phyloP scores from a whole-genome alignment of 331 rosid genomes.

The Malus hybrid region DNA sequence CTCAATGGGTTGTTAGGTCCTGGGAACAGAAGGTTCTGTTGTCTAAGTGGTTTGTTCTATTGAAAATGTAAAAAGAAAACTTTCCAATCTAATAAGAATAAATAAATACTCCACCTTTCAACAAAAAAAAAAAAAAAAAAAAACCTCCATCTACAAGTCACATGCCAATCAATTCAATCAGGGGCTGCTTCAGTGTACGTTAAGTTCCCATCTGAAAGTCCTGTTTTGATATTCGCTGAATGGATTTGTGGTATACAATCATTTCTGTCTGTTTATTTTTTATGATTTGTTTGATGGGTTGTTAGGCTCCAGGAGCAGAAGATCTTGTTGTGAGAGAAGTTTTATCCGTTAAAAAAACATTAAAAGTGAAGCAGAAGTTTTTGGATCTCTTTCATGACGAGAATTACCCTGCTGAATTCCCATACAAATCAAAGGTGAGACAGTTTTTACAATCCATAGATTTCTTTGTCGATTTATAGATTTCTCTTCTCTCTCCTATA shows the following conservation, averaged over 20 bases:
- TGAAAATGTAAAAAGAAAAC: background rate
- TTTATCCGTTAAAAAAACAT: constrained; percentile 35
- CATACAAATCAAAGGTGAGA: constrained; percentile 49
- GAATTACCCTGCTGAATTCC: constrained; percentile 53
- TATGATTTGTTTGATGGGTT: background rate
- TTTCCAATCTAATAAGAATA: background rate
- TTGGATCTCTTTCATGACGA: constrained; percentile 31
- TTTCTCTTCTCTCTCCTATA: background rate
- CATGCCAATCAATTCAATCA: background rate
- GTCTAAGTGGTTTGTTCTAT: background rate
- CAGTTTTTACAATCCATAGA: background rate
- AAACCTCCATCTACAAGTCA: background rate
- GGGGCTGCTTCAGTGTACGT: background rate
- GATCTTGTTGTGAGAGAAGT: constrained; percentile 51
- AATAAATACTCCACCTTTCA: background rate
- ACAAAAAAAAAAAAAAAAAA: too few species aligned
- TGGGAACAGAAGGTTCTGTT: background rate
- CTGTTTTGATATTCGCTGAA: background rate
- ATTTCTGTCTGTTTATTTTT: background rate
- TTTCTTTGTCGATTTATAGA: too few species aligned
- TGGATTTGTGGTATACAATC: background rate
- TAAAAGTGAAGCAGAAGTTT: constrained; percentile 45
- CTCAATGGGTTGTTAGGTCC: background rate
- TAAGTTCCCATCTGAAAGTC: background rate
- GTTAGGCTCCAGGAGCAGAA: constrained; percentile 44